These are phyloP conservation scores for Kodamaea plutei DNA, from an alignment of 1,139 yeast species.

Conservation along the genomic window DNA sequence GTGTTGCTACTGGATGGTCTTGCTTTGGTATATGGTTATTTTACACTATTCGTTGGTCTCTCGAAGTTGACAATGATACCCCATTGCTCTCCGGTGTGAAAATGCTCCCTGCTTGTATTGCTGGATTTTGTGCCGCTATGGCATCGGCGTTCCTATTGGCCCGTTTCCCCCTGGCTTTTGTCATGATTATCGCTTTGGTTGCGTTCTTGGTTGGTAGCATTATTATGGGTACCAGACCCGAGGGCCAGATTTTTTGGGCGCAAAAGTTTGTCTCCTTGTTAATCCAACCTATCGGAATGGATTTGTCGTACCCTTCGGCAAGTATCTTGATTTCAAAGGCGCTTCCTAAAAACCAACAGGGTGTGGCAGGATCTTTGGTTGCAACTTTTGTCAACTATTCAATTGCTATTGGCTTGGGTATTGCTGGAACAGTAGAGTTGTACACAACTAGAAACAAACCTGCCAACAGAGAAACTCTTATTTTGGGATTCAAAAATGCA, in stretches of 20 bases:
- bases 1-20: constrained; percentile 57
- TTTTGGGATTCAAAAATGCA: constrained; percentile 41
- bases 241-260: constrained; percentile 49
- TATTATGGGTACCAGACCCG: constrained; percentile 43
- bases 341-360: constrained; percentile 55
- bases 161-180: constrained; percentile 35
- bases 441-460: constrained; percentile 33
- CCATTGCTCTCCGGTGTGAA: constrained; percentile 39
- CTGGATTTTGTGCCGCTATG: constrained; percentile 47
- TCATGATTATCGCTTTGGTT: constrained; percentile 44
- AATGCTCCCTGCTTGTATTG: constrained; percentile 34
- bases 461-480: constrained; percentile 19
- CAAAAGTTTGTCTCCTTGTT: constrained; percentile 47
- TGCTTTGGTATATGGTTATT: constrained; percentile 58
- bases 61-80: constrained; percentile 25
- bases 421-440: constrained; percentile 59
- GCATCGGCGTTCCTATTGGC: constrained; percentile 36
- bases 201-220: constrained; percentile 39
- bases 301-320: constrained; percentile 62
- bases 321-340: constrained; percentile 46
- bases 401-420: constrained; percentile 58
- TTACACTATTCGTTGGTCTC: constrained; percentile 37
- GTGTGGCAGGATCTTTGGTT: constrained; percentile 62
- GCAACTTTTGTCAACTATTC: constrained; percentile 61
- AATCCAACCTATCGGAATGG: constrained; percentile 59